Base-by-base conservation (phyloP, 805 yeast species). In the Starmerella floricola region DNA sequence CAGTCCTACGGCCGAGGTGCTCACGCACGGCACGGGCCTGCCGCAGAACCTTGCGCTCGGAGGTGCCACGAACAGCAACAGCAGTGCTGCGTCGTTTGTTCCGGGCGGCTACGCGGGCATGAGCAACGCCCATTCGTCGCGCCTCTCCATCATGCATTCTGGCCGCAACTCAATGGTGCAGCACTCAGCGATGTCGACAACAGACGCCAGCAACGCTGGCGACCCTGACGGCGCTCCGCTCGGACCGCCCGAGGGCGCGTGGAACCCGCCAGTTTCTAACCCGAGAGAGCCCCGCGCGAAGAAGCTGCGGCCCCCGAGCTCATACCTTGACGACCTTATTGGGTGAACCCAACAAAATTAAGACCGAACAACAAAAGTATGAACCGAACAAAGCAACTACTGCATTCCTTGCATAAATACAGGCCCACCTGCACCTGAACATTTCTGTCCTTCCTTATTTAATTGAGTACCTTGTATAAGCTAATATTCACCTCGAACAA, bases 1-100 rank as follows among this genome's bases (percentile, higher is more conserved):
- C 40, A 81, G 91, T 2, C 94, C 94, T 27, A 83, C 93, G 1
- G 78, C 77, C 15, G 85, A 80, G 53, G 79, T 78, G 15, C 71
- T 77, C 72, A 65, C 66, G 42, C 71, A 69, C 20, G 61, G 60
- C 31, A 40, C 50, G 23, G 45, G 46, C 31, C 42, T 36, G 32
- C 36, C 45, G 18, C 45, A 47, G 16, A 44, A 47, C 40, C n/a
- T 19, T 12, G 23, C 21, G 10, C 10, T 23, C 10, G 26, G 26
- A 23, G 12, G 15, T 17, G 17, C 27, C 28, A 16, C 27, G 10
- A 33, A 28, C 27, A 21, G 24, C 27, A 33, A 20, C 27, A 23
- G 20, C 47, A 48, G 35, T 50, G 36, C 32, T 47, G 40, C 38
- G n/a, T 33, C 50, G 43, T 30, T 55, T 38, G 45, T 55, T 43